Base-by-base conservation (phyloP, 345 rosid genomes). In the Garcia nutans region DNA sequence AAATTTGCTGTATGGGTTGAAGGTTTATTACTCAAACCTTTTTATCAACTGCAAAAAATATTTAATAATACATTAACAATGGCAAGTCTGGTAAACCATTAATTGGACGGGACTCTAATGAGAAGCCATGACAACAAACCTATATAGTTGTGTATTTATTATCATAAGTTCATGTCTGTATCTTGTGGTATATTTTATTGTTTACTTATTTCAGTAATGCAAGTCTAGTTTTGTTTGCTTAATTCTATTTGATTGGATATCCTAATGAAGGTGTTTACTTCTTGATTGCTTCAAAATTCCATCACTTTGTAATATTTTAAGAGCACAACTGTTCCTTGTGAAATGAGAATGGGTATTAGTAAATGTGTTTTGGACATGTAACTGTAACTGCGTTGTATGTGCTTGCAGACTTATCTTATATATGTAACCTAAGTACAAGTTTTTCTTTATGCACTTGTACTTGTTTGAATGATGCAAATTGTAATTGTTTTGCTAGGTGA, bases 401-500 rank as follows among this genome's bases (percentile, higher is more conserved):
- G 17, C 3, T 57, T 56, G 19, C 19, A 42, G 26, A 74, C 64
- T 31, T 24, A 26, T 71, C 45, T 41, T 59, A n/a, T 8, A 28
- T 23, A 16, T 44, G 23, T 62, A 42, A 61, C 20, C 19, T 41
- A 41, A 67, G 20, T 56, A 8, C 3, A 47, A 20, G 15, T 73
- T 49, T 31, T 5, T 20, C 66, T 74, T 54, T 44, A 44, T 62
- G 59, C 70, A 7, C 37, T 28, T 52, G 17, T 68, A 28, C 50
- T 54, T 77, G 63, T 1, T 13, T 6, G 7, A 45, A 15, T 71
- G 83, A 69, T 70, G 62, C 24, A 65, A 71, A 76, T 59, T 80
- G 44, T 57, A 78, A 70, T 57, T 83, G 54, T 84, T 73, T 85
- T 85, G 84, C 69, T 54, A 93, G 97, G 97, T 81, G 87, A 79